Evolutionary conservation across 768 basidiomycete genomes (phyloP).

Genomic region (Flagelloscypha sp.): DNA sequence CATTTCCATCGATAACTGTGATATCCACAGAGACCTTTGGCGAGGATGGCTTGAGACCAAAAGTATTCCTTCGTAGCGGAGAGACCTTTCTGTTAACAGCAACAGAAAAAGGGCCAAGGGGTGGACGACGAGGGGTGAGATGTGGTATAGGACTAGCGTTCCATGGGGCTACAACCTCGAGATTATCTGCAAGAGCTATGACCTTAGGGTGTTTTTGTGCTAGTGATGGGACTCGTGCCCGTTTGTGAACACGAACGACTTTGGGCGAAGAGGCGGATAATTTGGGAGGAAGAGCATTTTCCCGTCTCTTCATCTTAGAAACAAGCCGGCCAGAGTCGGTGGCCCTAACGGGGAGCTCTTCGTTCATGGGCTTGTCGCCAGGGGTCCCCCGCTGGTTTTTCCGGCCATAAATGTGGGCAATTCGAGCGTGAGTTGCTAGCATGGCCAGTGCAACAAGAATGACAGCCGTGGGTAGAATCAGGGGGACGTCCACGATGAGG

Average conservation of each 20-base stretch:
- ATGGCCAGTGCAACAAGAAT: constrained; percentile 1
- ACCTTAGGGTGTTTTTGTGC: constrained; percentile 7
- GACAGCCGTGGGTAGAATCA: too few relatives aligned
- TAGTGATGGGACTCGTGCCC: constrained; percentile 12
- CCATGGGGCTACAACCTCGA: background rate
- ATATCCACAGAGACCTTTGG: constrained; percentile 61
- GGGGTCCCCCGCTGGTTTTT: background rate
- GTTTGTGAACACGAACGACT: constrained; percentile 5
- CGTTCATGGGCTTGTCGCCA: too few relatives aligned
- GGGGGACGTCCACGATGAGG: too few relatives aligned
- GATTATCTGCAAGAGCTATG: background rate
- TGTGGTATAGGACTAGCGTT: too few relatives aligned
- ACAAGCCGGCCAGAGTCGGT: too few relatives aligned
- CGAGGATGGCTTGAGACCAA: constrained; percentile 28
- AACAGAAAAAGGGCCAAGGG: constrained; percentile 28
- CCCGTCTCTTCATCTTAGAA: constrained; percentile 41
- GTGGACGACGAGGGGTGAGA: constrained; percentile 22
- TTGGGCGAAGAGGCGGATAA: constrained; percentile 27
- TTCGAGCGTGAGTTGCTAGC: background rate
- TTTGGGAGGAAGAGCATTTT: constrained; percentile 28
- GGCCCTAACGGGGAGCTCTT: too few relatives aligned
- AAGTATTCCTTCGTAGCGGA: constrained; percentile 16
- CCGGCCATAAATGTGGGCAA: background rate
- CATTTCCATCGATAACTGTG: constrained; percentile 52
- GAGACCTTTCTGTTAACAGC: constrained; percentile 16